These are phyloP conservation scores for Neofusicoccum ribis DNA, from an alignment of 2,329 filamentous ascomycete genomes.

Conservation along the genomic window DNA sequence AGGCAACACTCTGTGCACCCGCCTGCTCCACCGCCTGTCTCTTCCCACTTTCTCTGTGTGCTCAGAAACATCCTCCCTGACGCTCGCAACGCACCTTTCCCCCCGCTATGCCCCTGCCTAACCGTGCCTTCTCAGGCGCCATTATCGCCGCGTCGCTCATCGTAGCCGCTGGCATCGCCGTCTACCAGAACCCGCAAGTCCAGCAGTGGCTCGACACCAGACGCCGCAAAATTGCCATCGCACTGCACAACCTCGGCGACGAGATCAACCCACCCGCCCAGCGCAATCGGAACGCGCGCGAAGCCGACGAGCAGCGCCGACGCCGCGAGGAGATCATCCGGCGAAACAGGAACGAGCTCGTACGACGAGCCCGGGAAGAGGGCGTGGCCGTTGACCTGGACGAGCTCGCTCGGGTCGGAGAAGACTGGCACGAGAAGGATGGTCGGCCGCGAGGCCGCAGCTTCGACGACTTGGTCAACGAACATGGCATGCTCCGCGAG, in stretches of 20 bases:
- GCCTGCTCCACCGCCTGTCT: constrained; percentile 23
- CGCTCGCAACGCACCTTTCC: constrained; percentile 13
- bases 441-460: constrained; percentile 27
- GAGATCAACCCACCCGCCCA: constrained; percentile 44
- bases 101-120: constrained; percentile 25
- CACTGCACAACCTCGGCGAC: constrained; percentile 60
- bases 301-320: constrained; percentile 33
- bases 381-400: constrained; percentile 44
- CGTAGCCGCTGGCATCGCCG: constrained; percentile 62
- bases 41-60: constrained; percentile 23
- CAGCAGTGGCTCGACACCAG: constrained; percentile 63
- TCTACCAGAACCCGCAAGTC: constrained; percentile 65
- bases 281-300: constrained; percentile 18
- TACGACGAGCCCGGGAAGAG: constrained; percentile 38
- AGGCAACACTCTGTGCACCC: constrained; percentile 18
- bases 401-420: constrained; percentile 37
- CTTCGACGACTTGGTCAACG: constrained; percentile 44
- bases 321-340: constrained; percentile 35
- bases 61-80: background rate
- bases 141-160: constrained; percentile 63
- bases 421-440: constrained; percentile 18
- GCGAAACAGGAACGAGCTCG: constrained; percentile 37
- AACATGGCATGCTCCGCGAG: constrained; percentile 39
- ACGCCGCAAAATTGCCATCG: constrained; percentile 61
- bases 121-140: constrained; percentile 51